Conservation (phyloP, 2,329 filamentous ascomycete genomes). For the Botryotinia convoluta region DNA sequence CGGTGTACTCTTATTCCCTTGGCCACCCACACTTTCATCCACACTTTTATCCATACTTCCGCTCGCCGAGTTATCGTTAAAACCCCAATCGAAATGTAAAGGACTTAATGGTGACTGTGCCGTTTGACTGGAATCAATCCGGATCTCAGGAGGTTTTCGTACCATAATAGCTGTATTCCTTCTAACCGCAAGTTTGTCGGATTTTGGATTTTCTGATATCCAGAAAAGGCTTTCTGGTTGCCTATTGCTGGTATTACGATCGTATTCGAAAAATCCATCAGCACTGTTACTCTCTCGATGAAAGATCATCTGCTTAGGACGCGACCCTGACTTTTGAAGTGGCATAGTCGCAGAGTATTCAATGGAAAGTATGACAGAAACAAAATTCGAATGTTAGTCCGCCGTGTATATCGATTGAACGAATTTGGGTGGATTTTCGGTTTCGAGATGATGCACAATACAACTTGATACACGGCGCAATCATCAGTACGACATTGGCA, state of each 20-base stretch:
- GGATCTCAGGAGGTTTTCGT: neutral
- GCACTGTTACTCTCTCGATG: slow-evolving; percentile 8
- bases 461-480: neutral
- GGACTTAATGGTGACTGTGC: slow-evolving; percentile 9
- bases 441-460: slow-evolving; percentile 2
- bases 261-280: slow-evolving; percentile 13
- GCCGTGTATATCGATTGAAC: neutral
- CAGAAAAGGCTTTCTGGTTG: slow-evolving; percentile 10
- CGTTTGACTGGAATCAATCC: neutral
- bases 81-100: neutral
- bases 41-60: slow-evolving; percentile 1
- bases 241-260: slow-evolving; percentile 17
- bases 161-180: slow-evolving; percentile 1
- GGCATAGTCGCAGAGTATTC: neutral
- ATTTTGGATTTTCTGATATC: slow-evolving; percentile 15
- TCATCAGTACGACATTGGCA: neutral
- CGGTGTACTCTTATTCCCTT: neutral
- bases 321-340: neutral
- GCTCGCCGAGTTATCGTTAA: neutral
- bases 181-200: neutral
- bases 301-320: neutral
- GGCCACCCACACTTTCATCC: neutral
- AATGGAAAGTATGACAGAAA: neutral
- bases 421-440: neutral
- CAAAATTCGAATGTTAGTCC: neutral